These are phyloP conservation scores for Taphrina pruni DNA, from an alignment of 1,139 yeast species.

Conservation along the genomic window DNA sequence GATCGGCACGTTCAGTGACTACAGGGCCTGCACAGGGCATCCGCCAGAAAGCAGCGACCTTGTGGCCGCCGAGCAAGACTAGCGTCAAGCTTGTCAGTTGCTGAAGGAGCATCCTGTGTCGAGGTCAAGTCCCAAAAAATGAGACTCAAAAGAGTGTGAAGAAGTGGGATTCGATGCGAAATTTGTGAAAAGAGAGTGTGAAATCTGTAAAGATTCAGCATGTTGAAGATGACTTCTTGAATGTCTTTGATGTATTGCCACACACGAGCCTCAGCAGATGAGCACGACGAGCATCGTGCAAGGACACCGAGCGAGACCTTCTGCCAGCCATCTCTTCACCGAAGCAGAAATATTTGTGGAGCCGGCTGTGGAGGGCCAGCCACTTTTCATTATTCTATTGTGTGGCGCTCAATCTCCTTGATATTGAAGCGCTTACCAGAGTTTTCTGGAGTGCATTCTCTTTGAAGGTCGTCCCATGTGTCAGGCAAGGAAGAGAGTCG, in stretches of 20 bases:
- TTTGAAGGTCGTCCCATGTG: too few relatives aligned
- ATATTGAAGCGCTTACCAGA: too few relatives aligned
- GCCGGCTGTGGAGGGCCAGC: conserved; percentile 10
- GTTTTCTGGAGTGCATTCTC: too few relatives aligned
- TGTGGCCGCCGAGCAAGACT: not conserved
- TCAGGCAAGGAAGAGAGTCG: too few relatives aligned
- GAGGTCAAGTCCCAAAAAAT: not conserved
- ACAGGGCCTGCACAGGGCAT: conserved; percentile 37
- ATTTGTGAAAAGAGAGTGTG: not conserved
- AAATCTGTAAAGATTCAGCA: not conserved
- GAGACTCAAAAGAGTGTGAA: conserved; percentile 1
- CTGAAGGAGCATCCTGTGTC: not conserved
- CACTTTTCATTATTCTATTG: conserved; percentile 4
- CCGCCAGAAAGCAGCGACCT: conserved; percentile 35
- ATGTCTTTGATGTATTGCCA: not conserved
- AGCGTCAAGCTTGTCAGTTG: not conserved
- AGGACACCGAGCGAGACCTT: not conserved
- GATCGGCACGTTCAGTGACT: conserved; percentile 37
- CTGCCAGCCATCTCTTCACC: conserved; percentile 1
- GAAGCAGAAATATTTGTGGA: conserved; percentile 4
- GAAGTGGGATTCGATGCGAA: not conserved
- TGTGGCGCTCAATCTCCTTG: not conserved
- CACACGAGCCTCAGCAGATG: not conserved
- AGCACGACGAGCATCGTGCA: not conserved
- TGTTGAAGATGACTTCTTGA: not conserved